Percentiles rank a stretch among this genome's conserved stretches.
Evolutionary conservation across 2,329 filamentous ascomycete genomes (phyloP).

Genomic region (Penicillium corylophilum): DNA sequence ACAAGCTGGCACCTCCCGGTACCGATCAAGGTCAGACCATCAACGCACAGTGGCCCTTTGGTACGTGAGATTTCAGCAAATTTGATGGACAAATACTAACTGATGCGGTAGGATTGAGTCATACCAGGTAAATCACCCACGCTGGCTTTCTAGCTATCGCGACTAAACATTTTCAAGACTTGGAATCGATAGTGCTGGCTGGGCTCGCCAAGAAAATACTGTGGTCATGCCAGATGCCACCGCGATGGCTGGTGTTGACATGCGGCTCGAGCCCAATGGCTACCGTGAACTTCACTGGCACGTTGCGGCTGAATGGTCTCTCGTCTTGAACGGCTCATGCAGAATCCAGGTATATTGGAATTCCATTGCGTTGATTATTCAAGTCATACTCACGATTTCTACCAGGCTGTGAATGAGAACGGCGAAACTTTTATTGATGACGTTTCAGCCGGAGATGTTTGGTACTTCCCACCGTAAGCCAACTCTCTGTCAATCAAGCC

Average conservation of each 20-base stretch:
- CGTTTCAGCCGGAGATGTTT: slow-evolving; percentile 71
- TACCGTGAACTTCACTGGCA: slow-evolving; percentile 64
- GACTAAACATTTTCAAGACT: slow-evolving; percentile 23
- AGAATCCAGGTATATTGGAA: slow-evolving; percentile 31
- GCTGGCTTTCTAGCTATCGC: background rate
- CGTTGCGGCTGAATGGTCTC: slow-evolving; percentile 39
- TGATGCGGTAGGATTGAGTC: slow-evolving; percentile 37
- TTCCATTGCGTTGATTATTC: no score
- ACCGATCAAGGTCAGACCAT: slow-evolving; percentile 48
- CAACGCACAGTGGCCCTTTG: slow-evolving; percentile 56
- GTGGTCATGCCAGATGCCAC: slow-evolving; percentile 51
- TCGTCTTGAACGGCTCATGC: slow-evolving; percentile 41
- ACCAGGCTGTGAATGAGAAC: slow-evolving; percentile 48
- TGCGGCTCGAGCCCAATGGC: slow-evolving; percentile 57
- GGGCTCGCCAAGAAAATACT: slow-evolving; percentile 56
- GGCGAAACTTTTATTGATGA: slow-evolving; percentile 77
- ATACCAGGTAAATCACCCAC: slow-evolving; percentile 42
- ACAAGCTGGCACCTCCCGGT: slow-evolving; percentile 54
- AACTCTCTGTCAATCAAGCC: background rate
- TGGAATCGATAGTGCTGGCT: slow-evolving; percentile 51
- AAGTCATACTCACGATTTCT: background rate
- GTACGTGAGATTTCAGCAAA: slow-evolving; percentile 20
- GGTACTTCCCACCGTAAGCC: slow-evolving; percentile 69
- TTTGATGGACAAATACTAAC: slow-evolving; percentile 3
- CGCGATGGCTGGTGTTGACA: slow-evolving; percentile 59